Evolutionary conservation across 805 yeast genomes (phyloP).

Genomic region (Saitoella complicata): DNA sequence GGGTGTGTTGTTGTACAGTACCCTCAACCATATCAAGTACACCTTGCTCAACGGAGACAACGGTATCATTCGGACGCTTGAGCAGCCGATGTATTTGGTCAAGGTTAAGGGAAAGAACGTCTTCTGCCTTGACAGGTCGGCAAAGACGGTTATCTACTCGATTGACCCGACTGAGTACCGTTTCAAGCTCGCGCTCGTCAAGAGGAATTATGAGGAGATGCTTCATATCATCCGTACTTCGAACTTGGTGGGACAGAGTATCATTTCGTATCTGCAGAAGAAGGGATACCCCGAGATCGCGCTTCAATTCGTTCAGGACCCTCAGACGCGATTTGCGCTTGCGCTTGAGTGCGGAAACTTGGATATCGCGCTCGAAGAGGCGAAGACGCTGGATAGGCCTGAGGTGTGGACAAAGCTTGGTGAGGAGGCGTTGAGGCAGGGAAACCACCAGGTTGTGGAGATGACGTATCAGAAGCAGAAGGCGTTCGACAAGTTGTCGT

Average conservation of each 20-base stretch:
- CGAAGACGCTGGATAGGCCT: constrained; percentile 51
- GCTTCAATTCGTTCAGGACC: constrained; percentile 87
- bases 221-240: constrained; percentile 75
- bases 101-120: constrained; percentile 55
- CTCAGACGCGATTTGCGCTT: constrained; percentile 88
- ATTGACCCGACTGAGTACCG: constrained; percentile 96
- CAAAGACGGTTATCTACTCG: constrained; percentile 57
- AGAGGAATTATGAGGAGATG: constrained; percentile 82
- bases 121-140: constrained; percentile 70
- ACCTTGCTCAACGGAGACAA: constrained; percentile 83
- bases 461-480: constrained; percentile 76
- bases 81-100: constrained; percentile 69
- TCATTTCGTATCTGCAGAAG: constrained; percentile 85
- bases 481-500: constrained; percentile 75
- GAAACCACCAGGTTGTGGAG: constrained; percentile 74
- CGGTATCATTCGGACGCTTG: constrained; percentile 87
- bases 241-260: constrained; percentile 90
- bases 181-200: constrained; percentile 82
- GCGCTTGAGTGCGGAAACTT: constrained; percentile 90
- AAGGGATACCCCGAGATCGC: constrained; percentile 96
- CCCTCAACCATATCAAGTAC: constrained; percentile 90
- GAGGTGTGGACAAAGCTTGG: constrained; percentile 70
- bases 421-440: constrained; percentile 75
- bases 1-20: constrained; percentile 80
- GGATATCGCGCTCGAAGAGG: constrained; percentile 75